Evolutionary conservation across 1,284 basidiomycete genomes (phyloP).

Genomic region (Afroboletus lepidellus): DNA sequence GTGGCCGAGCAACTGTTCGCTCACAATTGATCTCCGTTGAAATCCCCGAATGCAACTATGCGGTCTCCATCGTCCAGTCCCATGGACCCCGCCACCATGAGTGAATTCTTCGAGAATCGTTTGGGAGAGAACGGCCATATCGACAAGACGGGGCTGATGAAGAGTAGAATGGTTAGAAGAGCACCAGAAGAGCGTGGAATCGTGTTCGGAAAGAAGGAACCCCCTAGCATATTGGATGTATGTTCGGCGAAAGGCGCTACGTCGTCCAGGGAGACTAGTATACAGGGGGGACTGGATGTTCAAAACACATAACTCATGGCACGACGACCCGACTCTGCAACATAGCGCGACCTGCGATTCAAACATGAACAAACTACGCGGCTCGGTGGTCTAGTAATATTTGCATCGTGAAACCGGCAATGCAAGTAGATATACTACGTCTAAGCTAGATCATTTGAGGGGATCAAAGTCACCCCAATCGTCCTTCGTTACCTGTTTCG

Average conservation of each 20-base stretch:
- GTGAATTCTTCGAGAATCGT: constrained; percentile 82
- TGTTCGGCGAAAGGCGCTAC: neutral
- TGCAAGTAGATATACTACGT: constrained; percentile 4
- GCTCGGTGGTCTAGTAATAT: neutral
- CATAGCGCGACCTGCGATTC: constrained; percentile 9
- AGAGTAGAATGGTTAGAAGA: constrained; percentile 18
- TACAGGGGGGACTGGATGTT: neutral
- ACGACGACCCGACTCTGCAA: neutral
- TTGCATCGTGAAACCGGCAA: neutral
- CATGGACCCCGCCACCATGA: constrained; percentile 79
- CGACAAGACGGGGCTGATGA: constrained; percentile 31
- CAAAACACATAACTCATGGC: constrained; percentile 9
- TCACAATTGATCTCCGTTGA: constrained; percentile 93
- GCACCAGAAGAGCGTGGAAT: neutral
- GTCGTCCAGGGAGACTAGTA: neutral
- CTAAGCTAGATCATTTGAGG: constrained; percentile 24
- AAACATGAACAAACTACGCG: constrained; percentile 27
- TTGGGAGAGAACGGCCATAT: constrained; percentile 84
- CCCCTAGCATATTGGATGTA: constrained; percentile 13
- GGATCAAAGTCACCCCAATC: constrained; percentile 84
- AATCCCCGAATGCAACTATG: constrained; percentile 90
- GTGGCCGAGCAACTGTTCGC: constrained; percentile 26
- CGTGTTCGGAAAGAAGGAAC: neutral
- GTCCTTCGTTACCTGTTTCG: constrained; percentile 51
- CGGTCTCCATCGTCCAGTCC: constrained; percentile 74